phyloP scores from a whole-genome alignment of 1,284 basidiomycete species.

The Omphalotus olearius region DNA sequence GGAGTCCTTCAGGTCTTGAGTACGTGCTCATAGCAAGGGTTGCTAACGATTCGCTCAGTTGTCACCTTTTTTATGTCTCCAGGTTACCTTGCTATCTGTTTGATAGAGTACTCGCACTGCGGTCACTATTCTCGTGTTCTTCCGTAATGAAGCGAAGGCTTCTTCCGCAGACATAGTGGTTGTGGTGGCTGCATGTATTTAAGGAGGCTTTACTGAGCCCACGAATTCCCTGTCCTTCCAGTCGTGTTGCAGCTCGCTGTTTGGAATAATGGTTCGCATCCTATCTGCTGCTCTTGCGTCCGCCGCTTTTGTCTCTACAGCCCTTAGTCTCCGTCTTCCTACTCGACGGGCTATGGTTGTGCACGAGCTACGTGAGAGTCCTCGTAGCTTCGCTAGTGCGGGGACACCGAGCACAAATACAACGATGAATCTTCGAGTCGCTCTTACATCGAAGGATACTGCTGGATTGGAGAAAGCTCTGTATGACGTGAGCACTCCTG shows the following conservation, averaged over 20 bases:
- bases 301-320: not conserved
- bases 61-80: too few relatives aligned
- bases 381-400: conserved; percentile 2
- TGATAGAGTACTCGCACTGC: too few relatives aligned
- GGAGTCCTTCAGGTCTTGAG: too few relatives aligned
- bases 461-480: conserved; percentile 19
- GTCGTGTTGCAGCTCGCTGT: not conserved
- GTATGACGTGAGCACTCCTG: conserved; percentile 18
- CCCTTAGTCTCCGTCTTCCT: conserved; percentile 6
- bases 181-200: too few relatives aligned
- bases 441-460: conserved; percentile 16
- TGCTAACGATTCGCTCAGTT: too few relatives aligned
- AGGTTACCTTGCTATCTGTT: too few relatives aligned
- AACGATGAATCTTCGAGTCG: conserved; percentile 19
- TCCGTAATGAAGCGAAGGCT: too few relatives aligned
- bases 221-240: too few relatives aligned
- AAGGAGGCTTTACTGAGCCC: too few relatives aligned
- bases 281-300: conserved; percentile 6
- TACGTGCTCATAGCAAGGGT: too few relatives aligned
- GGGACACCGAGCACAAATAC: conserved; percentile 4
- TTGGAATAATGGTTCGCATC: conserved; percentile 8
- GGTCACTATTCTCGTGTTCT: too few relatives aligned
- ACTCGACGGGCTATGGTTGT: conserved; percentile 11
- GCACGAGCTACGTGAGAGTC: conserved; percentile 7
- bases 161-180: too few relatives aligned